A percentile compares a stretch with the other conserved stretches of the same genome.
These are phyloP conservation scores for Gigaspora rosea DNA, from an alignment of 192 early-diverging fungal genomes.

Conservation along the genomic window DNA sequence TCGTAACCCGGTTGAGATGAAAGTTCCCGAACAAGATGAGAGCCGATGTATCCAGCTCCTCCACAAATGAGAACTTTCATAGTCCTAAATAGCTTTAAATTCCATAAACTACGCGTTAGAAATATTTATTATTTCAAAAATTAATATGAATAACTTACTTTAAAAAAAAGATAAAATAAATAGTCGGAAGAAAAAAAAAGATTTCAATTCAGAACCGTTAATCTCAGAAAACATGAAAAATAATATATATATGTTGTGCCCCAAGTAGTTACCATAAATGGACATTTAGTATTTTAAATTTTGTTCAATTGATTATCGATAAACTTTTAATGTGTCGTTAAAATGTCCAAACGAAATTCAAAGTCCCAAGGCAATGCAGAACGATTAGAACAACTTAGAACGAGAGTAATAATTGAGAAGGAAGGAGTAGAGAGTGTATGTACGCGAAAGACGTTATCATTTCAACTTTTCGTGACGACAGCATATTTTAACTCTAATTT, in stretches of 20 bases:
- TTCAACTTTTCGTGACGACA: background rate
- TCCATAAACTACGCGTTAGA: too few relatives aligned
- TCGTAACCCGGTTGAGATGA: slow-evolving; percentile 59
- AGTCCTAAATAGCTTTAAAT: background rate
- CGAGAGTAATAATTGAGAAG: background rate
- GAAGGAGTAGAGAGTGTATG: background rate
- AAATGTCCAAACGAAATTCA: background rate
- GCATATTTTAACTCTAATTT: background rate
- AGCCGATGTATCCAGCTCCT: slow-evolving; percentile 88
- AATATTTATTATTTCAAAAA: too few relatives aligned
- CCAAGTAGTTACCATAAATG: too few relatives aligned
- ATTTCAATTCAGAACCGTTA: too few relatives aligned
- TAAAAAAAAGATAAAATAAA: too few relatives aligned
- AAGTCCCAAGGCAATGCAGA: background rate
- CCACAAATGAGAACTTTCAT: slow-evolving; percentile 59
- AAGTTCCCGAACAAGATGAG: slow-evolving; percentile 85
- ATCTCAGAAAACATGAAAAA: too few relatives aligned
- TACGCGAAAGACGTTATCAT: slow-evolving; percentile 45
- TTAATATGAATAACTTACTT: too few relatives aligned
- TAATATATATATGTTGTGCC: too few relatives aligned
- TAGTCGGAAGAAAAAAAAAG: too few relatives aligned
- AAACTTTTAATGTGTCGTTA: background rate
- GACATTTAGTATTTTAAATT: too few relatives aligned
- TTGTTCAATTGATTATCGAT: too few relatives aligned
- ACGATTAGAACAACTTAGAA: background rate